These are phyloP conservation scores for Batkoa obscura DNA, from an alignment of 371 early-diverging fungal species.

Conservation along the genomic window DNA sequence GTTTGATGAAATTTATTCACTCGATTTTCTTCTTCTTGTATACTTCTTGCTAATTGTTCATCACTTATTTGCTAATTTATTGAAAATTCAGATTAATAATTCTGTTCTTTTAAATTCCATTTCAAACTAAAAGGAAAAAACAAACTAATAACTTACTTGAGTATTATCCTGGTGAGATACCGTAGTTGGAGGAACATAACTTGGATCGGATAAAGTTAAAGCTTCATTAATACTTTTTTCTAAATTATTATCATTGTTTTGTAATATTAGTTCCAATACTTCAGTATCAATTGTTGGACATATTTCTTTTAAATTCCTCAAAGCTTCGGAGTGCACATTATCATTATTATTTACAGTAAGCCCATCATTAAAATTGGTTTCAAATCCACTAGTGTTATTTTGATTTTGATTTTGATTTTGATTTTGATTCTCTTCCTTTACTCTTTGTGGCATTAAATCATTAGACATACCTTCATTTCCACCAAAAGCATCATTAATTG, in stretches of 20 bases:
- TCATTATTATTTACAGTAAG: neutral
- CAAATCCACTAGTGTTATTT: too few relatives aligned
- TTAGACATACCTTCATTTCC: too few relatives aligned
- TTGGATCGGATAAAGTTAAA: neutral
- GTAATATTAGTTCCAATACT: slow-evolving; percentile 3
- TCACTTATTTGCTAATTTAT: neutral
- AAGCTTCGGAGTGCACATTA: too few relatives aligned
- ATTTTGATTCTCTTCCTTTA: too few relatives aligned
- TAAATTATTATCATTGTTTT: slow-evolving; percentile 1
- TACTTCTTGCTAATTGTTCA: slow-evolving; percentile 4
- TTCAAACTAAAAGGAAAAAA: neutral
- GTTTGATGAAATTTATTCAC: neutral
- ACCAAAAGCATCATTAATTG: too few relatives aligned
- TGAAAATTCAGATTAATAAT: too few relatives aligned
- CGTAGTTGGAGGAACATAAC: neutral
- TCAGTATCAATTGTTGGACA: slow-evolving; percentile 2
- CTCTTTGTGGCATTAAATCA: too few relatives aligned
- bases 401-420: too few relatives aligned
- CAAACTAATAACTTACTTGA: neutral
- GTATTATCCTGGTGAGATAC: too few relatives aligned
- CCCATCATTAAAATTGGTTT: too few relatives aligned
- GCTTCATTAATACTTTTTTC: neutral
- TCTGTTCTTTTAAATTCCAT: too few relatives aligned
- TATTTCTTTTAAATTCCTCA: neutral
- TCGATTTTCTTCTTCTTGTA: neutral